Evolutionary conservation across 306 rosid species (phyloP).

Genomic region (Gillenia trifoliata): DNA sequence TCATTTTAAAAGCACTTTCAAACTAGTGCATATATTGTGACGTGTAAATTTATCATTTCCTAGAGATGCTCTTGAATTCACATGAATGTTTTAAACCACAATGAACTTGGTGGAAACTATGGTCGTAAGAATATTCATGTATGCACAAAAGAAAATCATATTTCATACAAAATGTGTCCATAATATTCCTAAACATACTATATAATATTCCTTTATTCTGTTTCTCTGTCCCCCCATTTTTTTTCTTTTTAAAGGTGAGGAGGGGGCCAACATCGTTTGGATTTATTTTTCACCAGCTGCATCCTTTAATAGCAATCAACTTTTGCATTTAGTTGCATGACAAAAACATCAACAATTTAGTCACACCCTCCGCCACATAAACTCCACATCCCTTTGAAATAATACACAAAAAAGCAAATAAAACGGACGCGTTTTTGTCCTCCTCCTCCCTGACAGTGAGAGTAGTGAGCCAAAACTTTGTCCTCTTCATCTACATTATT

Average conservation of each 20-base stretch:
- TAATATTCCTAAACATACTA: neutral
- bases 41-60: neutral
- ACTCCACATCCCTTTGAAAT: neutral
- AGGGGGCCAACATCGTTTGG: neutral
- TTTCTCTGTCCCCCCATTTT: neutral
- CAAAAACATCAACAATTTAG: neutral
- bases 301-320: neutral
- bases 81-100: too few relatives aligned
- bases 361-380: constrained; percentile 17
- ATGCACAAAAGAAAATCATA: too few relatives aligned
- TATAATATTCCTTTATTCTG: neutral
- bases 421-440: neutral
- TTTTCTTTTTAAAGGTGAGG: neutral
- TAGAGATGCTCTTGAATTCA: neutral
- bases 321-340: neutral
- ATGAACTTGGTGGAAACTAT: neutral
- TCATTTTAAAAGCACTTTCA: too few relatives aligned
- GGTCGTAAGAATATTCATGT: neutral
- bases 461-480: neutral
- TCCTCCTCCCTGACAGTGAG: neutral
- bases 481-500: neutral
- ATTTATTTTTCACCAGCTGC: neutral
- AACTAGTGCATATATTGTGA: neutral
- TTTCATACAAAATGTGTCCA: neutral
- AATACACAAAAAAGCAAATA: neutral